Base-by-base conservation (phyloP, 2,329 filamentous ascomycete genomes). In the Verticillium zaregamsianum region DNA sequence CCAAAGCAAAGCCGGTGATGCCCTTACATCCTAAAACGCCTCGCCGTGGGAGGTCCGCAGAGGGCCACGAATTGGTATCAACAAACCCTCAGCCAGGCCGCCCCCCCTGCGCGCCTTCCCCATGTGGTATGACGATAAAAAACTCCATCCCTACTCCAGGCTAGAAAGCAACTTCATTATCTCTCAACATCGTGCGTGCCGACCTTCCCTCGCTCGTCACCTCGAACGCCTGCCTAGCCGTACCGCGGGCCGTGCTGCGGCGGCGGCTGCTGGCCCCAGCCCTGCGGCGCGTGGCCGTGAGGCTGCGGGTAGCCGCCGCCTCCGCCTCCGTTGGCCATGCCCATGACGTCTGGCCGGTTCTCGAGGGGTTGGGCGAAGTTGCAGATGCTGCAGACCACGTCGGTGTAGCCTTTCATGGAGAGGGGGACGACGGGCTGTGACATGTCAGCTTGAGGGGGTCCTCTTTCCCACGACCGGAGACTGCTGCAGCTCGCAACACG, bases 301-400 rank as follows among this genome's bases (percentile, higher is more conserved):
- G 74, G 74, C 6, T 67, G 68, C n/a, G 65, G 68, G 14, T 68
- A 67, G 37, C 68, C 69, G 59, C 73, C 74, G 28, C 68, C 66
- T 0, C 71, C 74, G n/a, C 75, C 78, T 35, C 77, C 78, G 56
- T 76, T 75, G 66, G 72, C 75, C 78, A 86, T 83, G 60, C 77
- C 77, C 71, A 81, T 78, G 57, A 87, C 82, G 63, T 87, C 85
- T 14, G 77, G 82, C 15, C 85, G 77, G 68, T 82, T 79, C 66
- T 84, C 79, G 60, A 89, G 80, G 11, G 86, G 86, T 72, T 93
- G 89, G 65, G 86, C 83, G 72, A 92, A 93, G 72, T 89, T 86
- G 82, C 90, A 94, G 73, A 93, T 87, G 70, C 86, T 82, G 78
- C 90, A 94, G 63, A 82, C 79, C 61, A 94, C 82, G 69, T 92